Evolutionary conservation across 2,329 filamentous ascomycete species (phyloP), one percentile per base, ranked within the genome.

Genomic region (Exophiala dermatitidis): DNA sequence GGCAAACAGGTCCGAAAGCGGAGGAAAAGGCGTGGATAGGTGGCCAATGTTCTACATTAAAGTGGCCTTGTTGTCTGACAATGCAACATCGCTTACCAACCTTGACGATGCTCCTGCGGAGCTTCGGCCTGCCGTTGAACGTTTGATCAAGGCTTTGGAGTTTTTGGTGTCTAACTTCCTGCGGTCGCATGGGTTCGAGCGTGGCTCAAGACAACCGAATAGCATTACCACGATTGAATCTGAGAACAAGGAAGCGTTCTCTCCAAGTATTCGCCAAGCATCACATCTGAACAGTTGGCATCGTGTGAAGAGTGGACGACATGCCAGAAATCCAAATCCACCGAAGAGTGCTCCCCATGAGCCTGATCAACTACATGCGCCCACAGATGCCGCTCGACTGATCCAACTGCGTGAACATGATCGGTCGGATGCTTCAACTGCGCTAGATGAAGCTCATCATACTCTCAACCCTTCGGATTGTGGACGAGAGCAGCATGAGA

Each of bases 1-100:
- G 19, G 19, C 19, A 19, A 19, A 19, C 19, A 19, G 19, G 19
- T 19, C 19, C 19, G 19, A 19, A 19, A 54, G 44, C 10, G n/a
- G 34, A 26, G 34, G 26, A 4, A 91, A 88, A 65, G 77, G 82
- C 0, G 73, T 90, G 6, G 89, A 96, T 63, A 79, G 82, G 47
- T 93, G 88, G 83, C 90, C 91, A 0, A 91, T 91, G 83, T 97
- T 95, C 63, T 86, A 84, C 62, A 71, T 97, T n/a, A 81, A 81
- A 30, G 79, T 95, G 34, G 71, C 75, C 1, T 19, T 34, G 80
- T 1, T 56, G 53, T 26, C 31, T 10, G 32, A 33, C n/a, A 40
- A 37, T 30, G 9, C 5, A 49, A 65, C 3, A 51, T 54, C 6
- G 71, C 77, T 48, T 72, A 77, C 8, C 72, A 73, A 30, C 67